phyloP scores from a whole-genome alignment of 805 yeast species.

The Brettanomyces sp. region DNA sequence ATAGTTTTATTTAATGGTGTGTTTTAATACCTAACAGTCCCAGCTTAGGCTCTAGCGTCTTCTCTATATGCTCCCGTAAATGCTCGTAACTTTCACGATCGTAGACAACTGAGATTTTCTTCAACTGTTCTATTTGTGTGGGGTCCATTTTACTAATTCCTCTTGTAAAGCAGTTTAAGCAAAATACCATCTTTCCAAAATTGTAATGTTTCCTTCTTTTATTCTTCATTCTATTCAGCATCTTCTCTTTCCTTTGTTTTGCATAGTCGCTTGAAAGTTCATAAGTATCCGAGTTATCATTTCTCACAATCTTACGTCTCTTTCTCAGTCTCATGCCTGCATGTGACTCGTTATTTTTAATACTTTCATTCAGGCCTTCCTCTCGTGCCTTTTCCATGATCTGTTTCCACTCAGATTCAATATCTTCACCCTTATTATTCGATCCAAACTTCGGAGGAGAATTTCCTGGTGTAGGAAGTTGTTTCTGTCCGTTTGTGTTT shows the following conservation, averaged over 20 bases:
- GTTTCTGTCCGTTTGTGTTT: slow-evolving; percentile 2
- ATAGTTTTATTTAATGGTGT: too few species aligned
- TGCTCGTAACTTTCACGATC: slow-evolving; percentile 7
- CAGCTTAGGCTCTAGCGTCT: slow-evolving; percentile 3
- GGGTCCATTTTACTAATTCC: slow-evolving; percentile 5
- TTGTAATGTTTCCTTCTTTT: slow-evolving; percentile 14
- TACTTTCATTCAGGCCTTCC: neutral
- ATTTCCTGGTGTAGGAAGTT: slow-evolving; percentile 22
- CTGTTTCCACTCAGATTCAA: slow-evolving; percentile 17
- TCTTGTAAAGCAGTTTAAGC: slow-evolving; percentile 15
- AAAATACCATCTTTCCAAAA: slow-evolving; percentile 19
- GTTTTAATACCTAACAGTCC: too few species aligned
- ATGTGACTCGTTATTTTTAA: slow-evolving; percentile 15
- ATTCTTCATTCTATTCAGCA: slow-evolving; percentile 13
- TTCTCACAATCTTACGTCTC: slow-evolving; percentile 21
- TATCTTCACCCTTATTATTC: slow-evolving; percentile 9
- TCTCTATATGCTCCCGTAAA: slow-evolving; percentile 2
- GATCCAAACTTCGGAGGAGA: slow-evolving; percentile 15
- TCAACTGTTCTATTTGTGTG: slow-evolving; percentile 10
- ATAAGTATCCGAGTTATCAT: neutral
- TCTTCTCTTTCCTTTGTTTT: slow-evolving; percentile 2
- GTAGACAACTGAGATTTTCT: slow-evolving; percentile 8
- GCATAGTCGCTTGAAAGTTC: neutral
- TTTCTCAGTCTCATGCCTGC: slow-evolving; percentile 26
- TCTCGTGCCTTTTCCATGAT: slow-evolving; percentile 16